phyloP scores from a whole-genome alignment of 305 asterid genomes.

The Fraxinus paxiana region DNA sequence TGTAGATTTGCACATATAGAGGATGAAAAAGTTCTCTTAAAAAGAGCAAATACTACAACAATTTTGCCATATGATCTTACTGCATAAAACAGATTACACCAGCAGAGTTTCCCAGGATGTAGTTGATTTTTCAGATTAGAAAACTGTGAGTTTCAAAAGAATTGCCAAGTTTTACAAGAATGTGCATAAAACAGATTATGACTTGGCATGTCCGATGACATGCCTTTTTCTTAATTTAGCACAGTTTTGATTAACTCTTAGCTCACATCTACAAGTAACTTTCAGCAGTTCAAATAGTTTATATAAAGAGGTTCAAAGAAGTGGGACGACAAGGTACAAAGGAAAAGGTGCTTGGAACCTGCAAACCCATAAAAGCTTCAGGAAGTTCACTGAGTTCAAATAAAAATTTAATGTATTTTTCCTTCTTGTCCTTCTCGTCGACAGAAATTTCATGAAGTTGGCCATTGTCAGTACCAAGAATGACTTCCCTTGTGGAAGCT shows the following conservation, averaged over 20 bases:
- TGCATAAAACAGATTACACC: not conserved
- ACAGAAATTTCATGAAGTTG: slow-evolving; percentile 79
- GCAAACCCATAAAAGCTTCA: slow-evolving; percentile 85
- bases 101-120: not conserved
- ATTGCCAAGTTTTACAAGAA: not conserved
- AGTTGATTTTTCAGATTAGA: not conserved
- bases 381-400: slow-evolving; percentile 84
- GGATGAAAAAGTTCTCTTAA: not conserved
- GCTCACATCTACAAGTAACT: not conserved
- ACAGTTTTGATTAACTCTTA: not conserved
- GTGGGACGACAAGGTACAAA: slow-evolving; percentile 1
- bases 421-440: slow-evolving; percentile 90
- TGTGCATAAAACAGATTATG: slow-evolving; percentile 4
- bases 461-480: slow-evolving; percentile 81
- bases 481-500: slow-evolving; percentile 89
- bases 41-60: slow-evolving; percentile 4
- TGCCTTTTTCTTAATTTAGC: not conserved
- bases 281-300: not conserved
- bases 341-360: slow-evolving; percentile 40
- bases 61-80: slow-evolving; percentile 5
- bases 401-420: slow-evolving; percentile 69
- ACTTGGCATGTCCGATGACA: slow-evolving; percentile 16
- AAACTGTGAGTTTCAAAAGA: slow-evolving; percentile 1
- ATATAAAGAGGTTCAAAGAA: not conserved
- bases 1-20: not conserved